A percentile compares a stretch with the other conserved stretches of the same genome.
Conservation (phyloP, 2,329 filamentous ascomycete genomes). For the Dactylonectria macrodidyma region DNA sequence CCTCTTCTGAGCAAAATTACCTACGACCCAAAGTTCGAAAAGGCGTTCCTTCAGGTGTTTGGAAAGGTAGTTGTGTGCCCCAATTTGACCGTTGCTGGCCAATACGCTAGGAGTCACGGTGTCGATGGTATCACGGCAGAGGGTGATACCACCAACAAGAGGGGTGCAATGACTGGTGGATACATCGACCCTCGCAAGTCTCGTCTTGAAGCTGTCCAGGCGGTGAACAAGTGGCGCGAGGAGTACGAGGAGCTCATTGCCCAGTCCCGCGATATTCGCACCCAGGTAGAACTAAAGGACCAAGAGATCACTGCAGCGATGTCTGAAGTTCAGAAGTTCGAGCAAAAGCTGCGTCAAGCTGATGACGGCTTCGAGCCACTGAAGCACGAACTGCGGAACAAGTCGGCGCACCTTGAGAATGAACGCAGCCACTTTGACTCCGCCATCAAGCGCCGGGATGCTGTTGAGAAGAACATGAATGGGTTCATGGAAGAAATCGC, state of each 20-base stretch:
- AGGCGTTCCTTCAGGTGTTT: slow-evolving; percentile 94
- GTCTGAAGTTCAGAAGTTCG: slow-evolving; percentile 85
- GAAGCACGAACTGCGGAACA: slow-evolving; percentile 81
- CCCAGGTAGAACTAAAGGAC: slow-evolving; percentile 82
- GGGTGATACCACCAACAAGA: slow-evolving; percentile 94
- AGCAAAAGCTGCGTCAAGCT: slow-evolving; percentile 82
- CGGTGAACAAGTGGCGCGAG: slow-evolving; percentile 80
- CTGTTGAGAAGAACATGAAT: slow-evolving; percentile 82
- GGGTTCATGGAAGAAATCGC: slow-evolving; percentile 81
- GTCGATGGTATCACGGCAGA: slow-evolving; percentile 95
- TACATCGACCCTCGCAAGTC: slow-evolving; percentile 91
- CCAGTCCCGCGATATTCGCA: slow-evolving; percentile 76
- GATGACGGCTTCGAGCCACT: slow-evolving; percentile 88
- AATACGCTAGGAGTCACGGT: slow-evolving; percentile 93
- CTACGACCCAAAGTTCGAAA: slow-evolving; percentile 83
- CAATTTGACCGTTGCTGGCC: slow-evolving; percentile 86
- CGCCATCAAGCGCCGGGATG: slow-evolving; percentile 75
- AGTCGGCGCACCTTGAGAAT: slow-evolving; percentile 81
- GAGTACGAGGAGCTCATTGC: slow-evolving; percentile 79
- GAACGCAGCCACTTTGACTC: slow-evolving; percentile 81
- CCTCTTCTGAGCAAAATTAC: slow-evolving; percentile 88
- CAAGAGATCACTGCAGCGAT: slow-evolving; percentile 92
- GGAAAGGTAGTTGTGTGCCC: slow-evolving; percentile 96
- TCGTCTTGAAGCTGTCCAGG: slow-evolving; percentile 86
- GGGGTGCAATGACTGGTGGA: slow-evolving; percentile 94